phyloP scores from a whole-genome alignment of 2,329 filamentous ascomycete genomes.

The Fusarium sp. region DNA sequence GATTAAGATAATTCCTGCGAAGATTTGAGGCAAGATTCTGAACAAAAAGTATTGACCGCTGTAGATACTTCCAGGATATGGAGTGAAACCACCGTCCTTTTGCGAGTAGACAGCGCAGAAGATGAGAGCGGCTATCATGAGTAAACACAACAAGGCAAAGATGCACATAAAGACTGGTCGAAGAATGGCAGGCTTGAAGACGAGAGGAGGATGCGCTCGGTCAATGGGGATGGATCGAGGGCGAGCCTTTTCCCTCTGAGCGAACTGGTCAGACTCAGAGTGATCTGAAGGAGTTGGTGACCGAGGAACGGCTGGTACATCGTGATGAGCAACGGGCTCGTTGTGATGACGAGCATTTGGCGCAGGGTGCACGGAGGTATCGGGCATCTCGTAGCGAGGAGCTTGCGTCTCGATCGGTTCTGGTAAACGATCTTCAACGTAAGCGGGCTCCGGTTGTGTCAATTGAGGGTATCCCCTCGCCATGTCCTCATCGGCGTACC shows the following conservation, averaged over 20 bases:
- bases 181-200: slow-evolving; percentile 77
- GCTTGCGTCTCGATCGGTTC: slow-evolving; percentile 32
- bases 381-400: slow-evolving; percentile 28
- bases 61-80: slow-evolving; percentile 73
- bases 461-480: slow-evolving; percentile 29
- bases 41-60: slow-evolving; percentile 85
- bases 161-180: slow-evolving; percentile 70
- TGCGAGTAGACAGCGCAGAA: slow-evolving; percentile 77
- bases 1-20: slow-evolving; percentile 76
- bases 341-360: slow-evolving; percentile 15
- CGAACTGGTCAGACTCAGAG: slow-evolving; percentile 22
- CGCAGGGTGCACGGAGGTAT: slow-evolving; percentile 24
- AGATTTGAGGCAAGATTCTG: slow-evolving; percentile 81
- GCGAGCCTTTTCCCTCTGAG: slow-evolving; percentile 42
- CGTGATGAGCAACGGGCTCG: slow-evolving; percentile 26
- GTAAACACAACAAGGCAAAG: slow-evolving; percentile 68
- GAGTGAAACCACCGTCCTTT: slow-evolving; percentile 69
- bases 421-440: slow-evolving; percentile 42
- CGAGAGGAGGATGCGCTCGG: slow-evolving; percentile 61
- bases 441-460: slow-evolving; percentile 40
- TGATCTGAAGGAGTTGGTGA: slow-evolving; percentile 27
- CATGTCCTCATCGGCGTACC: slow-evolving; percentile 29
- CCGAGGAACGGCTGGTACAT: slow-evolving; percentile 9
- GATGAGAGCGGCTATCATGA: slow-evolving; percentile 77
- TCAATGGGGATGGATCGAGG: slow-evolving; percentile 52